A percentile compares a stretch with the other conserved stretches of the same genome.
Evolutionary conservation across 352 stramenopile species (phyloP).

Genomic region (Globisporangium paddicum): DNA sequence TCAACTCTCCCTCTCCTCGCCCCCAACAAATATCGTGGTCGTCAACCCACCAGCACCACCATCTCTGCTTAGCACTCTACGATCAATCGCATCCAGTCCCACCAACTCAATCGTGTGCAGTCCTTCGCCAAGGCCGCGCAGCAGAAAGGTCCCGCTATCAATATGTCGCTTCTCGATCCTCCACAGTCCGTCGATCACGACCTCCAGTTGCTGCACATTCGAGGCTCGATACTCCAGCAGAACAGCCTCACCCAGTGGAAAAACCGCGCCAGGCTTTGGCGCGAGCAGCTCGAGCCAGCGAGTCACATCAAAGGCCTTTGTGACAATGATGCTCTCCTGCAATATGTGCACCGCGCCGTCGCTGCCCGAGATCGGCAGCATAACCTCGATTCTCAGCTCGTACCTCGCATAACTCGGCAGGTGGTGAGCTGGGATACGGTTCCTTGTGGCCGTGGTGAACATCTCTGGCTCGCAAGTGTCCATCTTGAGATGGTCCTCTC

Average conservation of each 20-base stretch:
- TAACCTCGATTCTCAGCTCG: conserved; percentile 32
- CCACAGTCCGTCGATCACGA: conserved; percentile 24
- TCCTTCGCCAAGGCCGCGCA: conserved; percentile 30
- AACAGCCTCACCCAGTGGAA: conserved; percentile 18
- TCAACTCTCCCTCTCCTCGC: background rate
- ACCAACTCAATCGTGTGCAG: conserved; percentile 25
- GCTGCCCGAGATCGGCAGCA: conserved; percentile 30
- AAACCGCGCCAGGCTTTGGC: conserved; percentile 20
- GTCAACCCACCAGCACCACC: background rate
- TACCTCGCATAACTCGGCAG: conserved; percentile 6
- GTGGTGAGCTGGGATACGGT: conserved; percentile 15
- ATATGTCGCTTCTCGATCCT: conserved; percentile 27
- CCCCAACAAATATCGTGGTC: background rate
- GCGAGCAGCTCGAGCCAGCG: conserved; percentile 20
- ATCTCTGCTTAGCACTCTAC: background rate
- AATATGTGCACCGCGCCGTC: conserved; percentile 27
- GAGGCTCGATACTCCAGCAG: conserved; percentile 34
- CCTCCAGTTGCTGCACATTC: conserved; percentile 27
- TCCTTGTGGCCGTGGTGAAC: conserved; percentile 15
- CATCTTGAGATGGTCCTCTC: background rate
- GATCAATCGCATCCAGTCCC: conserved; percentile 12
- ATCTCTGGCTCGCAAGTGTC: background rate
- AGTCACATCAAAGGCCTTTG: conserved; percentile 11
- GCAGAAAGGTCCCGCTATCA: conserved; percentile 34
- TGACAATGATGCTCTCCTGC: conserved; percentile 19